phyloP scores from a whole-genome alignment of 2,329 filamentous ascomycete species.

The Orbilia quercus region DNA sequence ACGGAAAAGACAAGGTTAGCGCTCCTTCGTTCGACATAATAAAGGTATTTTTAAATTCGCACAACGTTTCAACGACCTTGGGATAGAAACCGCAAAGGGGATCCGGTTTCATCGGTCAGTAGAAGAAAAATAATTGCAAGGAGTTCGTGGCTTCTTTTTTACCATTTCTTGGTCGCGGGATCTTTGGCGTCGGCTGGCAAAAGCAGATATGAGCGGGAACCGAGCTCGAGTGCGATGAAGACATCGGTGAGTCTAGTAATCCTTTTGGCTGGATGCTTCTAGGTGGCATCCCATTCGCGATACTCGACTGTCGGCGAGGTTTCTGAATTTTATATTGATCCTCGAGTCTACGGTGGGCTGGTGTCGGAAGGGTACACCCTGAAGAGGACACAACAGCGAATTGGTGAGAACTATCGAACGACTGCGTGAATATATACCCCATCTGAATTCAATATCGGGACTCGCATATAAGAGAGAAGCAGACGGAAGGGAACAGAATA shows the following conservation, averaged over 20 bases:
- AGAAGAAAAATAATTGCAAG: slow-evolving; percentile 20
- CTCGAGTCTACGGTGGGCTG: slow-evolving; percentile 22
- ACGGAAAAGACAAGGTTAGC: slow-evolving; percentile 44
- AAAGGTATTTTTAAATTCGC: slow-evolving; percentile 20
- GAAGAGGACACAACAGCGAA: slow-evolving; percentile 37
- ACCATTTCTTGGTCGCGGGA: slow-evolving; percentile 60
- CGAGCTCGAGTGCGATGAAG: slow-evolving; percentile 50
- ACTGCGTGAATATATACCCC: slow-evolving; percentile 52
- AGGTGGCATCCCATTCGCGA: slow-evolving; percentile 54
- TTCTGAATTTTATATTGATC: slow-evolving; percentile 47
- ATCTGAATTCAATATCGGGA: slow-evolving; percentile 36
- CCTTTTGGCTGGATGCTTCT: slow-evolving; percentile 49
- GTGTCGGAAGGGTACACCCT: slow-evolving; percentile 34
- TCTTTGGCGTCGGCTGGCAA: slow-evolving; percentile 60
- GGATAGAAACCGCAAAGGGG: slow-evolving; percentile 26
- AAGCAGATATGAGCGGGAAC: slow-evolving; percentile 59
- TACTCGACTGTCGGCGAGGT: slow-evolving; percentile 22
- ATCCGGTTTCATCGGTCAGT: slow-evolving; percentile 12
- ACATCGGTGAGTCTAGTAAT: slow-evolving; percentile 39
- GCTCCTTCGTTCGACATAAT: slow-evolving; percentile 46
- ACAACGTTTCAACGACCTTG: slow-evolving; percentile 27
- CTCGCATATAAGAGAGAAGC: slow-evolving; percentile 35
- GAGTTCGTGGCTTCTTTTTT: slow-evolving; percentile 39
- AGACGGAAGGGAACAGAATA: slow-evolving; percentile 17
- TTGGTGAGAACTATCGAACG: slow-evolving; percentile 49